Evolutionary conservation across 495 filamentous ascomycete genomes (phyloP).

Genomic region (Achaetomiella virescens): DNA sequence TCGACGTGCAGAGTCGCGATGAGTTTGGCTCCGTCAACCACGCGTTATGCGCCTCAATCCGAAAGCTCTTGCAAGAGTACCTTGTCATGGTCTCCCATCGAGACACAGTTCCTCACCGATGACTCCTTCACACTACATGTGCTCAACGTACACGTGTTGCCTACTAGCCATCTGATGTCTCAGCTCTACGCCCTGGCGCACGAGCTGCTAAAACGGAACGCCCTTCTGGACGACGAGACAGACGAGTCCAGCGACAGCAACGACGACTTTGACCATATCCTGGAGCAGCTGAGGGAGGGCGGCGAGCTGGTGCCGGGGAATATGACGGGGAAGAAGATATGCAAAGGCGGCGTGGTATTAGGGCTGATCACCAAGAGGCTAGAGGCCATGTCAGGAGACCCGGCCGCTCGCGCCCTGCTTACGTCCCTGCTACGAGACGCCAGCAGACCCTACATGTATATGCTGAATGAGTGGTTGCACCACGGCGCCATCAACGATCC

Average conservation of each 20-base stretch:
- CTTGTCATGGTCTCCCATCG: conserved; percentile 89
- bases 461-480: conserved; percentile 98
- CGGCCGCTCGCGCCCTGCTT: conserved; percentile 71
- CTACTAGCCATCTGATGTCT: conserved; percentile 80
- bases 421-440: conserved; percentile 79
- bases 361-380: conserved; percentile 77
- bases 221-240: conserved; percentile 76
- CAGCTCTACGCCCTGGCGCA: conserved; percentile 83
- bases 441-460: conserved; percentile 90
- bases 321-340: conserved; percentile 82
- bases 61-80: conserved; percentile 88
- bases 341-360: conserved; percentile 87
- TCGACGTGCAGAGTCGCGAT: conserved; percentile 86
- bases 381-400: conserved; percentile 86
- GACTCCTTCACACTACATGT: conserved; percentile 84
- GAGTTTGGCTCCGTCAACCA: conserved; percentile 97
- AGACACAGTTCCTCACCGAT: conserved; percentile 83
- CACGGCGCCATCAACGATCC: conserved; percentile 93
- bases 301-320: conserved; percentile 69
- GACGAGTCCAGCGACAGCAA: conserved; percentile 78
- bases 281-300: conserved; percentile 86
- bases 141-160: conserved; percentile 83
- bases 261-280: conserved; percentile 59
- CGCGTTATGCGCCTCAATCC: conserved; percentile 85
- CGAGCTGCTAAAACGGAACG: conserved; percentile 81